Percentiles rank a stretch among this genome's conserved stretches.
Evolutionary conservation across 1,284 basidiomycete species (phyloP).

Genomic region (Ustilago tritici): DNA sequence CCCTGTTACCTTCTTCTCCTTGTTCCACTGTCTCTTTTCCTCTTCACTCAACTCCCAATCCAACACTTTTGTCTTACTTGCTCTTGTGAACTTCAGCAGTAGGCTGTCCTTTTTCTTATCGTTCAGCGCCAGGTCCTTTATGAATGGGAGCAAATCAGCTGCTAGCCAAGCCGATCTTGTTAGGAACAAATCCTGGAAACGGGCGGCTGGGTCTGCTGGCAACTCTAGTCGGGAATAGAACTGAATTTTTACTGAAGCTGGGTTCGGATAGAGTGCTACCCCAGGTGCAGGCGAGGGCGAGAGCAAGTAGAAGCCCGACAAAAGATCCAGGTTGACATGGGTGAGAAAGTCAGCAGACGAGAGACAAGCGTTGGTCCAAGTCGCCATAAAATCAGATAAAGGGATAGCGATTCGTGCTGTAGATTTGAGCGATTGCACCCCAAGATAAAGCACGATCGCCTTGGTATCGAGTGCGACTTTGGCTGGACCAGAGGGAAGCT

Average conservation of each 20-base stretch:
- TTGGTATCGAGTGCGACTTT: constrained; percentile 41
- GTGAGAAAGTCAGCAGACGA: constrained; percentile 22
- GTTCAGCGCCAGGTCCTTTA: constrained; percentile 52
- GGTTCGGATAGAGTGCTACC: constrained; percentile 23
- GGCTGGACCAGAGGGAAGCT: background rate
- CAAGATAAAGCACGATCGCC: constrained; percentile 50
- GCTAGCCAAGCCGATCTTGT: constrained; percentile 61
- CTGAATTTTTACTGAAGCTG: constrained; percentile 47
- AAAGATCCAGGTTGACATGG: constrained; percentile 25
- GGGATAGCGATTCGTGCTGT: constrained; percentile 32
- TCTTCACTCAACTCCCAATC: constrained; percentile 38
- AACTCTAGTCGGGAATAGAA: constrained; percentile 61
- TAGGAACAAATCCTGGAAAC: constrained; percentile 67
- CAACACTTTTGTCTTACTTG: constrained; percentile 45
- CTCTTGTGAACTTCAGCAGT: constrained; percentile 57
- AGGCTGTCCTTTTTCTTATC: constrained; percentile 52
- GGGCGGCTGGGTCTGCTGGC: constrained; percentile 59
- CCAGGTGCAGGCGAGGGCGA: constrained; percentile 44
- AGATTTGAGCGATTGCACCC: constrained; percentile 48
- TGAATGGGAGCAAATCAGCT: constrained; percentile 69
- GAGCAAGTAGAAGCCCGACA: constrained; percentile 53
- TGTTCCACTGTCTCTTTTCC: constrained; percentile 38
- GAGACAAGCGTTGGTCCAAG: constrained; percentile 35
- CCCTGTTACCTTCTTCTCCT: constrained; percentile 38
- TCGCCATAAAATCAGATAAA: constrained; percentile 29